Evolutionary conservation across 805 yeast species (phyloP).

Genomic region (Suhomyces sp.): DNA sequence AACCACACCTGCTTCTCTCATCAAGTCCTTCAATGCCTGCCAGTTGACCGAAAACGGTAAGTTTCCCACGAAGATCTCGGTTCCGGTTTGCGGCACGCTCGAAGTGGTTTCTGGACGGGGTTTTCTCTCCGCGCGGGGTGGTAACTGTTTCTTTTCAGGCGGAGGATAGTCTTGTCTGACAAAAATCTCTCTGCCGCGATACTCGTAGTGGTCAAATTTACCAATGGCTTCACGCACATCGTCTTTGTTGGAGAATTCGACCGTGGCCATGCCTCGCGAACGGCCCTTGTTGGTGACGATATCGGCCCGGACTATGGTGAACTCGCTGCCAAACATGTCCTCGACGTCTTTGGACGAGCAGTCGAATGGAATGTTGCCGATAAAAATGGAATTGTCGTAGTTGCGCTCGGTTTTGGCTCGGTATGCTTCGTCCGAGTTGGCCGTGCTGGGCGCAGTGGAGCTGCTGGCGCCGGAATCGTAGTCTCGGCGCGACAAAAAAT

Average conservation of each 20-base stretch:
- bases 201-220: constrained; percentile 60
- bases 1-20: constrained; percentile 75
- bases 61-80: constrained; percentile 75
- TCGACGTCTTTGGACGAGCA: constrained; percentile 58
- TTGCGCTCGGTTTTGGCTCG: constrained; percentile 47
- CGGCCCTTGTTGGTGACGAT: constrained; percentile 75
- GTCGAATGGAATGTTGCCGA: constrained; percentile 71
- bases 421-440: constrained; percentile 35
- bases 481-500: constrained; percentile 20
- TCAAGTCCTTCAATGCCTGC: constrained; percentile 83
- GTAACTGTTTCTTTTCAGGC: constrained; percentile 41
- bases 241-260: constrained; percentile 65
- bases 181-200: constrained; percentile 74
- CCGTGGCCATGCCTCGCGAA: constrained; percentile 89
- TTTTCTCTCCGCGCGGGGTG: constrained; percentile 11
- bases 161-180: constrained; percentile 92
- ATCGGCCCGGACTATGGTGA: constrained; percentile 71
- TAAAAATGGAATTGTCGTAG: constrained; percentile 65
- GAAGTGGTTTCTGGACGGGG: constrained; percentile 14
- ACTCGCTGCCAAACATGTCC: constrained; percentile 50
- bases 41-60: constrained; percentile 79
- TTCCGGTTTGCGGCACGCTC: constrained; percentile 33
- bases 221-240: constrained; percentile 72
- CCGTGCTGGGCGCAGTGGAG: constrained; percentile 15
- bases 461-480: constrained; percentile 18